Evolutionary conservation across 768 basidiomycete species (phyloP).

Genomic region (Mycena capillaripes): DNA sequence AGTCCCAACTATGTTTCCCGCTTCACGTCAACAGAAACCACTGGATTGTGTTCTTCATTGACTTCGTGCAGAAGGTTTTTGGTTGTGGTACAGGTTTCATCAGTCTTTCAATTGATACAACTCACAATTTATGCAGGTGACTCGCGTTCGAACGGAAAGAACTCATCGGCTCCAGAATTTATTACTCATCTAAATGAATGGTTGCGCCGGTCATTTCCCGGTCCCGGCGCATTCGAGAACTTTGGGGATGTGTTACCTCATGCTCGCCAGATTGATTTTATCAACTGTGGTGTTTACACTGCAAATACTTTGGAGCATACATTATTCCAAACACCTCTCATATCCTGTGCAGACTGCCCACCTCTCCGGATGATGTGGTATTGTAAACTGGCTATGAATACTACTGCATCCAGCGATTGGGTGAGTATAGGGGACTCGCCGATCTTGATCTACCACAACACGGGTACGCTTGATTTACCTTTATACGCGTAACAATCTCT

Average conservation of each 20-base stretch:
- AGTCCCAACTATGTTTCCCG: constrained; percentile 29
- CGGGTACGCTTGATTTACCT: too few relatives aligned
- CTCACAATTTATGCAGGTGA: not conserved
- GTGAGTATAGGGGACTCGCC: too few relatives aligned
- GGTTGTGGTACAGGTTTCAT: constrained; percentile 23
- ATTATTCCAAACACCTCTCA: not conserved
- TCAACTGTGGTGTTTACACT: constrained; percentile 2
- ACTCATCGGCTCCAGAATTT: not conserved
- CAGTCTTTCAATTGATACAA: not conserved
- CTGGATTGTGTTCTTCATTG: constrained; percentile 38
- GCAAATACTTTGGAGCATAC: not conserved
- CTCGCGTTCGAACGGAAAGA: not conserved
- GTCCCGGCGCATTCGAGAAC: not conserved
- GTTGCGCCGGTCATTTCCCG: not conserved
- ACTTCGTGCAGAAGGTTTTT: constrained; percentile 31
- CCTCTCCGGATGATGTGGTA: not conserved
- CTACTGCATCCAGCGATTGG: too few relatives aligned
- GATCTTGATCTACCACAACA: too few relatives aligned
- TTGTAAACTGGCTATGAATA: too few relatives aligned
- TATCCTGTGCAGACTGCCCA: not conserved
- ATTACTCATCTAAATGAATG: not conserved
- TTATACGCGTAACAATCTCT: too few relatives aligned
- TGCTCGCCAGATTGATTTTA: not conserved
- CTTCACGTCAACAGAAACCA: constrained; percentile 38
- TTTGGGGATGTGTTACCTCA: not conserved